Evolutionary conservation across 2,329 filamentous ascomycete species (phyloP).

Genomic region (Arthrobotrys entomopaga): DNA sequence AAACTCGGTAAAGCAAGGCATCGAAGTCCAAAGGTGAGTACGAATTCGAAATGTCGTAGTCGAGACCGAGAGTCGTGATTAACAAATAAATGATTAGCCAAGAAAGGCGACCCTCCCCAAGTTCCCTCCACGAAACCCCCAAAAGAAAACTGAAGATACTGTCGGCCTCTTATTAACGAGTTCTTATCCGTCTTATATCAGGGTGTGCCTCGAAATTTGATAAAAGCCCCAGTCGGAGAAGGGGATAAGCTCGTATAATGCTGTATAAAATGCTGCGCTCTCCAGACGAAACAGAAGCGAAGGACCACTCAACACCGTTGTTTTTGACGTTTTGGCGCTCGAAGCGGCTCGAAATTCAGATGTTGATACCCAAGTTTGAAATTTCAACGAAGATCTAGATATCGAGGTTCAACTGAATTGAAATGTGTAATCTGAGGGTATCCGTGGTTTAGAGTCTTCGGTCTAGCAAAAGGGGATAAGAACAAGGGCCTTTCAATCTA

Average conservation of each 20-base stretch:
- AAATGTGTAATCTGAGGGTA: slow-evolving; percentile 33
- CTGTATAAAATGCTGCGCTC: slow-evolving; percentile 2
- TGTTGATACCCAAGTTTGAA: neutral
- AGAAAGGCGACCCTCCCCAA: slow-evolving; percentile 11
- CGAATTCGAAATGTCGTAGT: slow-evolving; percentile 28
- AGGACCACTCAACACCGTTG: slow-evolving; percentile 9
- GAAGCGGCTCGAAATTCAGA: slow-evolving; percentile 2
- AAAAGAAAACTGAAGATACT: neutral
- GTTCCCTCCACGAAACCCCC: slow-evolving; percentile 30
- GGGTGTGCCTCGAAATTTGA: slow-evolving; percentile 21
- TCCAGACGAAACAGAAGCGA: slow-evolving; percentile 23
- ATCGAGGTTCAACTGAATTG: neutral
- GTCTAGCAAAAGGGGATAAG: slow-evolving; percentile 34
- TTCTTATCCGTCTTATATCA: slow-evolving; percentile 5
- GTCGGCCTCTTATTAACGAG: neutral
- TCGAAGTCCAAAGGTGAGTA: slow-evolving; percentile 37
- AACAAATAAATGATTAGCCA: neutral
- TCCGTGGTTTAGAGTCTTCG: slow-evolving; percentile 22
- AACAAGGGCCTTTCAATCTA: slow-evolving; percentile 43
- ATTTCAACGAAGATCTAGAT: neutral
- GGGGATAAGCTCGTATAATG: slow-evolving; percentile 34
- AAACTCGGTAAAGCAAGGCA: slow-evolving; percentile 39
- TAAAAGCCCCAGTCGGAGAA: slow-evolving; percentile 29
- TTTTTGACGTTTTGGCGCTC: neutral
- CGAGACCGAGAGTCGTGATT: slow-evolving; percentile 2